Base-by-base conservation (phyloP, 2,329 filamentous ascomycete genomes). In the Talaromyces sp. region DNA sequence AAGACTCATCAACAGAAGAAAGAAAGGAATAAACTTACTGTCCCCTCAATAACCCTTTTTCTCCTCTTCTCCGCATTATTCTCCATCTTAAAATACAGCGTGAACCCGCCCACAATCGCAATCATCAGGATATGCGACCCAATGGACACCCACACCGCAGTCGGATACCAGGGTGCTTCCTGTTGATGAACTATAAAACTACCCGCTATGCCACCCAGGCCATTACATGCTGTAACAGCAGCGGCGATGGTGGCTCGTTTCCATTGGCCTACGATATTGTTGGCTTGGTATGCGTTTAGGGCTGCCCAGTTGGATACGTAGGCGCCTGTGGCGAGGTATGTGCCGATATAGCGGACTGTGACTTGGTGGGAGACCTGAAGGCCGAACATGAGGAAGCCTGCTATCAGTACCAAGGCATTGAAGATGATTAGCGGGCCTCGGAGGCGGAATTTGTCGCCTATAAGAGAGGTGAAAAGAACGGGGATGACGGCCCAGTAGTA, bases 271-370 rank as follows among this genome's bases (percentile, higher is more conserved):
- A 80, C 77, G 41, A 86, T 78, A 62, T 85, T 88, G 67, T 85
- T 87, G 15, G 81, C 80, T 65, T 84, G 80, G 62, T 84, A 86
- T 0, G 83, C 80, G 54, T 82, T 85, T 61, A 88, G 73, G 0
- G 84, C 85, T 0, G 86, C 85, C 85, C 85, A 88, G 62, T 89
- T 89, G 3, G 81, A 83, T 3, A 88, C 79, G 62, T 88, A 88
- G 1, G 85, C 84, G 0, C 86, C 86, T 0, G 85, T 88, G 0
- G 85, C 84, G 1, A 89, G 77, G 68, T 81, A 87, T 0, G 83
- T 84, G 8, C 85, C 86, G 31, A 86, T 74, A 62, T 88, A 88
- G 50, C 86, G 80, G 3, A 84, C 83, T 0, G 82, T 76, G 53
- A 86, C 80, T 57, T 85, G 79, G 13, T 75, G 71, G 3, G 70